Percentiles rank a stretch among this genome's conserved stretches.
Conservation (phyloP, 148 eudicot species). For the Chenopodium suecicum region DNA sequence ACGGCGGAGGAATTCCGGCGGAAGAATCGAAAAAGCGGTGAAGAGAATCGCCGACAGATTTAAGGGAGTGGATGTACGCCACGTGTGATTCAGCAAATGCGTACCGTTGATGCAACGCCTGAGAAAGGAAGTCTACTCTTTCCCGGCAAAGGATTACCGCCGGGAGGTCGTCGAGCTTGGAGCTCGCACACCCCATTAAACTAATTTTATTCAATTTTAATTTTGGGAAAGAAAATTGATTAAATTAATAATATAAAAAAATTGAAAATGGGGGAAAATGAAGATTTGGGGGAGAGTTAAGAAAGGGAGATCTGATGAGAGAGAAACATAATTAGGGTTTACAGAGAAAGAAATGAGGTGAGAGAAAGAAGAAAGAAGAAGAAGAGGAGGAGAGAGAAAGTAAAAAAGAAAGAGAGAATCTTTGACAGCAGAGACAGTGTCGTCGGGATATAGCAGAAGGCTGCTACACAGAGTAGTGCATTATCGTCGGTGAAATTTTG, state of each 20-base stretch:
- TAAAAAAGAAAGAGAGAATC: constrained; percentile 22
- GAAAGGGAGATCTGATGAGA: constrained; percentile 7
- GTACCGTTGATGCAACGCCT: constrained; percentile 61
- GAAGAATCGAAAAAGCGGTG: constrained; percentile 45
- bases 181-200: constrained; percentile 75
- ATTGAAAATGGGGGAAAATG: background rate
- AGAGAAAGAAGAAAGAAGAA: background rate
- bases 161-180: constrained; percentile 78
- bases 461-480: constrained; percentile 1
- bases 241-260: background rate
- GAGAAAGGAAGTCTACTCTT: constrained; percentile 49
- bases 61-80: constrained; percentile 61
- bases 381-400: constrained; percentile 10
- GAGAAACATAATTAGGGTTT: constrained; percentile 17
- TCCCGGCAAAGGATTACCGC: constrained; percentile 77
- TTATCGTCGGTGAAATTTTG: constrained; percentile 15
- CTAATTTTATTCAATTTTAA: background rate
- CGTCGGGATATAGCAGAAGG: constrained; percentile 42
- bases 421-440: constrained; percentile 44
- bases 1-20: constrained; percentile 21
- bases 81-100: constrained; percentile 63
- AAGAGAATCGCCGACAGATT: constrained; percentile 51
- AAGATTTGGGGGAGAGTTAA: background rate
- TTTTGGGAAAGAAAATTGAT: background rate
- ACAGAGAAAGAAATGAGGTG: background rate